A percentile compares a stretch with the other conserved stretches of the same genome.
Evolutionary conservation across 2,329 filamentous ascomycete species (phyloP).

Genomic region (Zymoseptoria tritici): DNA sequence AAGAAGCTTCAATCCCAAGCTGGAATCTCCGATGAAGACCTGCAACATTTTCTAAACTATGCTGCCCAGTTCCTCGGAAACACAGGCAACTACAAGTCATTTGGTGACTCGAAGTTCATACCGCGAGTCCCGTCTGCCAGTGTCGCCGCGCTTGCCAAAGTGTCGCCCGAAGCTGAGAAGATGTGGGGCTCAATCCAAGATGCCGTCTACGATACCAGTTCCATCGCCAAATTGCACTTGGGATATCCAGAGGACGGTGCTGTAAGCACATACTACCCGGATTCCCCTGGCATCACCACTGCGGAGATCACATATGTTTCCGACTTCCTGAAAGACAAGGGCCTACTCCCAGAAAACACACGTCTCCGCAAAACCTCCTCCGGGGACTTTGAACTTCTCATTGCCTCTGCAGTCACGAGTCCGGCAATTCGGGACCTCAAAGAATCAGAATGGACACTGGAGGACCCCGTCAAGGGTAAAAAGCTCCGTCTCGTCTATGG

Average conservation of each 20-base stretch:
- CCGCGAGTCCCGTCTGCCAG: slow-evolving; percentile 39
- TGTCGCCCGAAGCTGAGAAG: slow-evolving; percentile 33
- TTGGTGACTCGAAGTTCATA: slow-evolving; percentile 43
- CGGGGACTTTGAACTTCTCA: slow-evolving; percentile 41
- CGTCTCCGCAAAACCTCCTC: slow-evolving; percentile 38
- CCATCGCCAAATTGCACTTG: slow-evolving; percentile 39
- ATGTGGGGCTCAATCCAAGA: slow-evolving; percentile 40
- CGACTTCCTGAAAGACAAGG: slow-evolving; percentile 41
- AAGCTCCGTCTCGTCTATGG: slow-evolving; percentile 41
- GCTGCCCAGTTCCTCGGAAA: slow-evolving; percentile 47
- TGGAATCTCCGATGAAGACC: slow-evolving; percentile 34
- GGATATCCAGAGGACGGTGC: slow-evolving; percentile 44
- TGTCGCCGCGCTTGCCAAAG: slow-evolving; percentile 39
- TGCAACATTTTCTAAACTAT: slow-evolving; percentile 36
- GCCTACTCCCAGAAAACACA: slow-evolving; percentile 45
- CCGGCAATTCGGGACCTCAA: slow-evolving; percentile 37
- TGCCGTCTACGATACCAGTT: slow-evolving; percentile 37
- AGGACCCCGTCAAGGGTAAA: slow-evolving; percentile 36
- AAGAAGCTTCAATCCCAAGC: slow-evolving; percentile 36
- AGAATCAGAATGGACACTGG: slow-evolving; percentile 40
- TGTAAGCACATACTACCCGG: slow-evolving; percentile 44
- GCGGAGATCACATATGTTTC: slow-evolving; percentile 41
- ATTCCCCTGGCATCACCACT: slow-evolving; percentile 41
- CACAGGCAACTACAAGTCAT: slow-evolving; percentile 11
- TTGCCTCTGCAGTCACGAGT: slow-evolving; percentile 39